Evolutionary conservation across 2,329 filamentous ascomycete genomes (phyloP).

Genomic region (Chaetomium globosum): DNA sequence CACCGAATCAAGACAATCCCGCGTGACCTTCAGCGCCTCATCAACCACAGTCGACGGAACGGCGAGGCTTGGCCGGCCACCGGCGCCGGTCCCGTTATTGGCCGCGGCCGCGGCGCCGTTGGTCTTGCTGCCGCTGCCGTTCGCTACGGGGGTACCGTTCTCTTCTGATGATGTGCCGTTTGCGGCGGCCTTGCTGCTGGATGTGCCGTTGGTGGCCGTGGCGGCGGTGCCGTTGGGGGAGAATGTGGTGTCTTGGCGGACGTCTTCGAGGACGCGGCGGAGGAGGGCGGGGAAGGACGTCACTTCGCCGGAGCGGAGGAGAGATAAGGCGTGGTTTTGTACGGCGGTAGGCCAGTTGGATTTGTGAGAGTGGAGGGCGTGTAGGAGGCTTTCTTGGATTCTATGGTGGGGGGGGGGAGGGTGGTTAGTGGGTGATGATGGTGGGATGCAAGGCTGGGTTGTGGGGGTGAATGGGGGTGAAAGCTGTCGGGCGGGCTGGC

Average conservation of each 20-base stretch:
- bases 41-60: conserved; percentile 63
- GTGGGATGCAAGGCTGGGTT: background rate
- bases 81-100: conserved; percentile 35
- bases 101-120: background rate
- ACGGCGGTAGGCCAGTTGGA: conserved; percentile 65
- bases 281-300: conserved; percentile 65
- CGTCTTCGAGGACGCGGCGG: conserved; percentile 62
- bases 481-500: background rate
- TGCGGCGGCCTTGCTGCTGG: conserved; percentile 45
- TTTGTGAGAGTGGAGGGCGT: conserved; percentile 61
- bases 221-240: conserved; percentile 45
- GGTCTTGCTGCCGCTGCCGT: conserved; percentile 39
- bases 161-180: conserved; percentile 35
- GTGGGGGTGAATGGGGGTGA: conserved; percentile 4
- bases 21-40: conserved; percentile 62
- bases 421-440: conserved; percentile 15
- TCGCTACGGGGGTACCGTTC: conserved; percentile 39
- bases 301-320: conserved; percentile 63
- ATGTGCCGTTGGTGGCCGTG: conserved; percentile 48
- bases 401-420: conserved; percentile 43
- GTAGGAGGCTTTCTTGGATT: conserved; percentile 66
- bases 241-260: conserved; percentile 53
- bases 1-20: conserved; percentile 60
- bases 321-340: conserved; percentile 60
- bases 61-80: conserved; percentile 49